phyloP scores from a whole-genome alignment of 2,329 filamentous ascomycete genomes.

The Colletotrichum sp. region DNA sequence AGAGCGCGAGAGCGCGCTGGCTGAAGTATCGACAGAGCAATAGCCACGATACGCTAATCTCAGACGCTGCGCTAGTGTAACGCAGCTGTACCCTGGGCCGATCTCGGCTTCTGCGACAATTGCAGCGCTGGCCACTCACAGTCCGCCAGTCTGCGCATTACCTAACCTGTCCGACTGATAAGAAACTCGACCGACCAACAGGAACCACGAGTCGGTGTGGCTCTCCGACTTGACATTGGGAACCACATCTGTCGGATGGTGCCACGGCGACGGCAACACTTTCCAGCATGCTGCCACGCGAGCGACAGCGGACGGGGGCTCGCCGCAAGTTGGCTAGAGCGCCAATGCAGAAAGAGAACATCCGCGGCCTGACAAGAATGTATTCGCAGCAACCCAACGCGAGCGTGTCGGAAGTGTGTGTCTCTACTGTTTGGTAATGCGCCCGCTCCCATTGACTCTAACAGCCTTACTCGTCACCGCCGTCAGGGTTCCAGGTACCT shows the following conservation, averaged over 20 bases:
- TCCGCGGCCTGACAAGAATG: neutral
- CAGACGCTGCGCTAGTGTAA: conserved; percentile 8
- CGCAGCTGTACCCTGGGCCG: conserved; percentile 14
- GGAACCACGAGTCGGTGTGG: conserved; percentile 5
- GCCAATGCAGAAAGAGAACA: neutral
- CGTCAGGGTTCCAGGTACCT: conserved; percentile 13
- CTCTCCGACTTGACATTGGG: neutral
- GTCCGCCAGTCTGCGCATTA: conserved; percentile 7
- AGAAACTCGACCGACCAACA: conserved; percentile 15
- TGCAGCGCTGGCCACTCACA: conserved; percentile 8
- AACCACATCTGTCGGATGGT: neutral
- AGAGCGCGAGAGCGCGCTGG: neutral
- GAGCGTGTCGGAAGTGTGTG: neutral
- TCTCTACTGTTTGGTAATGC: conserved; percentile 7
- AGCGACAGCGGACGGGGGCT: neutral
- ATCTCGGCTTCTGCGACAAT: conserved; percentile 22
- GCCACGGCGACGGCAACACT: neutral
- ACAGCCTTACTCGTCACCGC: conserved; percentile 9
- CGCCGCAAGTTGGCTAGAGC: neutral
- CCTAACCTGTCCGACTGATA: conserved; percentile 23
- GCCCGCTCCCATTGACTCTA: conserved; percentile 6
- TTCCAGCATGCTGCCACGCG: neutral
- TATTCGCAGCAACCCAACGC: neutral
- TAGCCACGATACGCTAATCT: conserved; percentile 3
- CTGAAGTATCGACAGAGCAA: neutral